Evolutionary conservation across 345 rosid species (phyloP), one percentile per base, ranked within the genome.

Genomic region (Gossypioides kirkii): DNA sequence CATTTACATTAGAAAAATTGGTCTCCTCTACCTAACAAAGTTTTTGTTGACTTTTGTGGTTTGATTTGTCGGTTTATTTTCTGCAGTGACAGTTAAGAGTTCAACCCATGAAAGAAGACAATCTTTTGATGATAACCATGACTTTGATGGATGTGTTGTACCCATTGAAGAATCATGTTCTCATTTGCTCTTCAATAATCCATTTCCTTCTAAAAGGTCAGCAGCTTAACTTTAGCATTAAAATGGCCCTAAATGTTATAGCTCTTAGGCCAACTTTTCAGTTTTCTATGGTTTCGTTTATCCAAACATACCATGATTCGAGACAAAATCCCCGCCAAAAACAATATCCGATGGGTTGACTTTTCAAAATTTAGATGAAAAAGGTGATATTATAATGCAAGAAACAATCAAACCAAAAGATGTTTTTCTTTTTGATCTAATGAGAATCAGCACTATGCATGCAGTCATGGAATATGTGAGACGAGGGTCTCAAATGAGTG

Each of bases 81-180:
- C 6, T 70, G n/a, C 10, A 63, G 3, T 32, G 61, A 50, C 84
- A 86, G 90, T 74, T 56, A 79, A 58, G 66, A 75, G 73, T 50
- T 73, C 77, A 20, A 60, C 38, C 78, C 82, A 73, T 26, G 70
- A 78, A 61, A 79, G 85, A 73, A 82, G 83, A 74, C 85, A 70
- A 55, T 71, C 75, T 80, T 80, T 77, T 64, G 90, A 79, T 53
- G 90, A 82, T 49, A 79, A 61, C 7, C 81, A 73, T 76, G 76
- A 20, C 20, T 8, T 20, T 54, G 59, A 70, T 65, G 81, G 64
- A 25, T 71, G 75, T 62, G 74, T 32, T 74, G 32, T 81, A 43
- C 47, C 47, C n/a, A n/a, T 73, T 59, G 84, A 80, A 82, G 84
- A 79, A 76, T 79, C 86, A 16, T 87, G 84, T 80, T 79, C 85